These are phyloP conservation scores for Diaporthe sp. DNA, from an alignment of 2,329 filamentous ascomycete species.

Conservation along the genomic window DNA sequence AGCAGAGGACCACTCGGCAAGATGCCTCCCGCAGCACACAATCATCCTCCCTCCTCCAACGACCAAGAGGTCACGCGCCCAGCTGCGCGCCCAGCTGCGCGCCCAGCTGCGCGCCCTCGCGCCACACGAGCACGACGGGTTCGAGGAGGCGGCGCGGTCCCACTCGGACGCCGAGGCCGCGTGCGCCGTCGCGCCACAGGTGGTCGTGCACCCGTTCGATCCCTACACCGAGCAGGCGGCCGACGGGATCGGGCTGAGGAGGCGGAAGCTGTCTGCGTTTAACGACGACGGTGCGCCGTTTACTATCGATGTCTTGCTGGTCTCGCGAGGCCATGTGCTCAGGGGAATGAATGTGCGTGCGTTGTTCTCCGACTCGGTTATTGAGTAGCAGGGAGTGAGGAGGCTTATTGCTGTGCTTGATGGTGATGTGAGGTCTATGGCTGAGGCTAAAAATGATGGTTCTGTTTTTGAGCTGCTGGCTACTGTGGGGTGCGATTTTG, in stretches of 20 bases:
- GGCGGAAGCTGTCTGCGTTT: constrained; percentile 3
- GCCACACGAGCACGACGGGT: constrained; percentile 1
- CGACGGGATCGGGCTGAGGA: background rate
- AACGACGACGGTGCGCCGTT: background rate
- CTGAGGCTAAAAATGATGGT: background rate
- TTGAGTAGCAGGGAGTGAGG: constrained; percentile 18
- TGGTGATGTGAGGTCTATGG: background rate
- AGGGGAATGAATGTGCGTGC: background rate
- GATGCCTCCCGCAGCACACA: constrained; percentile 17
- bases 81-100: too few species aligned
- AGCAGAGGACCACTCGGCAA: background rate
- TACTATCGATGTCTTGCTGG: background rate
- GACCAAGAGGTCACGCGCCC: background rate
- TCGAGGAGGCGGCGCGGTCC: background rate
- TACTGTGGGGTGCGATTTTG: too few species aligned
- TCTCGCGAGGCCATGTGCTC: background rate
- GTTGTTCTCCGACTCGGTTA: background rate
- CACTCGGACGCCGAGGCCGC: background rate
- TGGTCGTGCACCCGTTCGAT: constrained; percentile 6
- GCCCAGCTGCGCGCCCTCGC: constrained; percentile 10
- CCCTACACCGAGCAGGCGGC: constrained; percentile 1
- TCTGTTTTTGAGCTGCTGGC: background rate
- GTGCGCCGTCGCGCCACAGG: constrained; percentile 2
- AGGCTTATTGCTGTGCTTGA: background rate
- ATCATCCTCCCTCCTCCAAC: background rate